Base-by-base conservation (phyloP, 1,139 yeast species). In the Ogataea hybrid region DNA sequence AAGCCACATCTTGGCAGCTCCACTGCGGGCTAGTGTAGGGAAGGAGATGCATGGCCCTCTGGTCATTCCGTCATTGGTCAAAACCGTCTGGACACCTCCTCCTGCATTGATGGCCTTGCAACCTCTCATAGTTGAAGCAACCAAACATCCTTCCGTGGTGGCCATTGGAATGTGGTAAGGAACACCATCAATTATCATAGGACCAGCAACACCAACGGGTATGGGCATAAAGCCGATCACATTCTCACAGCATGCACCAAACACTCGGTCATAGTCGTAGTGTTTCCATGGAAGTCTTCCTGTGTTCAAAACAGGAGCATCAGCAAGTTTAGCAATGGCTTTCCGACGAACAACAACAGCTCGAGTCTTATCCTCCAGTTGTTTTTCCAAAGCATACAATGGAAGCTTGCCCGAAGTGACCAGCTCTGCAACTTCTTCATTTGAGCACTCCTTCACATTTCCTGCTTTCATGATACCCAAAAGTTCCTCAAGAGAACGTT, bases 121-220 rank as follows among this genome's bases (percentile, higher is more conserved):
- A 53, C 98, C 99, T 68, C 99, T 84, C 95, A 88, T 90, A n/a
- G 98, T 84, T 12, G 97, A 89, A 2, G 98, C 99, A 51, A 92
- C 97, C 47, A 92, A 75, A 70, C 97, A 92, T 43, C 99, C 99
- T 70, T 92, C 99, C 38, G 98, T 92, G 21, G 99, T 92, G 28
- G 99, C 99, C 96, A 92, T 89, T 37, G 99, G 99, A 54, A 92
- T 81, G 65, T 87, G 95, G 62, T 77, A 84, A 37, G 94, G 79
- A 54, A 76, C 80, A 35, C 89, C 92, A 64, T 92, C 98, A 58
- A 92, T 86, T 44, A 86, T 71, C 62, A 94, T 69, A 6, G 99
- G 98, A 43, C 99, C 99, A 28, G 97, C 97, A 61, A 94, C 84
- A 64, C 99, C 98, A 47, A 92, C 88, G 9, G 98, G 99, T 36